Percentiles rank a stretch among this genome's conserved stretches.
These are phyloP conservation scores for Aspergillus biplanus DNA, from an alignment of 495 filamentous ascomycete genomes.

Conservation along the genomic window DNA sequence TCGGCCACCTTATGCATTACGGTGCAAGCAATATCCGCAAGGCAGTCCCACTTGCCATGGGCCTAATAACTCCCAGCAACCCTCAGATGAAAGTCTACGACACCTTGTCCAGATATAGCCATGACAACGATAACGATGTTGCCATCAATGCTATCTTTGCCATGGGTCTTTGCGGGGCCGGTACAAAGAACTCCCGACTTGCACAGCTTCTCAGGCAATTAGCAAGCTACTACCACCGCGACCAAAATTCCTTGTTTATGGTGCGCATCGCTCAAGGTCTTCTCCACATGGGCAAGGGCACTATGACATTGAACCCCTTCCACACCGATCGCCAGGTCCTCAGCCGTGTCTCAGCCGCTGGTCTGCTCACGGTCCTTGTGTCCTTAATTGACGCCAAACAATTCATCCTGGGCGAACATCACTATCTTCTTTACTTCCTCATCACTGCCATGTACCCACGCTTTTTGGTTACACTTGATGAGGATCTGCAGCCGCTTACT, in stretches of 20 bases:
- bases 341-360: slow-evolving; percentile 86
- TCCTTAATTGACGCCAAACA: slow-evolving; percentile 93
- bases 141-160: slow-evolving; percentile 98
- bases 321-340: slow-evolving; percentile 97
- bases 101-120: slow-evolving; percentile 94
- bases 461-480: slow-evolving; percentile 94
- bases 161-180: slow-evolving; percentile 96
- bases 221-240: slow-evolving; percentile 96
- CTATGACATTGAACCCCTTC: slow-evolving; percentile 92
- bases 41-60: slow-evolving; percentile 97
- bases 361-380: slow-evolving; percentile 86
- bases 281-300: slow-evolving; percentile 99
- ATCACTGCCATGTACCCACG: slow-evolving; percentile 96
- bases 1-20: slow-evolving; percentile 99
- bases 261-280: slow-evolving; percentile 98
- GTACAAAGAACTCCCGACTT: slow-evolving; percentile 96
- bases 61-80: slow-evolving; percentile 92
- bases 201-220: slow-evolving; percentile 93
- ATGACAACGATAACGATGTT: slow-evolving; percentile 99
- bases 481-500: slow-evolving; percentile 88
- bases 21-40: slow-evolving; percentile 95
- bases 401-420: slow-evolving; percentile 85
- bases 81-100: slow-evolving; percentile 99
- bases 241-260: slow-evolving; percentile 96
- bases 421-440: slow-evolving; percentile 97